Evolutionary conservation across 352 stramenopile species (phyloP).

Genomic region (Globisporangium megalacanthum): DNA sequence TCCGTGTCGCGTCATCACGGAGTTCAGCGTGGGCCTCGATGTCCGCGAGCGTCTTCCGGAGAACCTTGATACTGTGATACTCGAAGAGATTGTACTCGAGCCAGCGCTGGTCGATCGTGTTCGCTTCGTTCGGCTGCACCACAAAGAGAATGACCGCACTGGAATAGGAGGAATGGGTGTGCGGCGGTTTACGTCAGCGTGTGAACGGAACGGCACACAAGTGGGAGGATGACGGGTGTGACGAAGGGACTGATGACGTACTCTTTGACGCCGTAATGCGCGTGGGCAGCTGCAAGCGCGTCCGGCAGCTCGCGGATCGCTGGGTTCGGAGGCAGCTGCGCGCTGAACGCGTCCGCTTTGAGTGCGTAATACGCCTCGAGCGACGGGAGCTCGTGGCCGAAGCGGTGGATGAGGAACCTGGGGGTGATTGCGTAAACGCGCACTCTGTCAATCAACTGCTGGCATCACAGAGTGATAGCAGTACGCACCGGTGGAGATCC

Average conservation of each 20-base stretch:
- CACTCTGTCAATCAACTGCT: too few relatives aligned
- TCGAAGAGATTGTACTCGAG: slow-evolving; percentile 92
- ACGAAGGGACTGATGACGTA: slow-evolving; percentile 23
- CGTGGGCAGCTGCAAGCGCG: slow-evolving; percentile 57
- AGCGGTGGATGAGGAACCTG: slow-evolving; percentile 43
- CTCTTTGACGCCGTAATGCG: slow-evolving; percentile 66
- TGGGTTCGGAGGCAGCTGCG: slow-evolving; percentile 55
- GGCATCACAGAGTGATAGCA: background rate
- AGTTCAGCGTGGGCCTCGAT: slow-evolving; percentile 36
- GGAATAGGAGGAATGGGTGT: background rate
- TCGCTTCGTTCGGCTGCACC: slow-evolving; percentile 85
- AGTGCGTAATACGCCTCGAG: slow-evolving; percentile 54
- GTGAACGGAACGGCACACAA: slow-evolving; percentile 3
- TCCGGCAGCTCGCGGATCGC: slow-evolving; percentile 63
- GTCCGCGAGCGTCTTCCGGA: slow-evolving; percentile 74
- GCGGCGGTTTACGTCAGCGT: slow-evolving; percentile 3
- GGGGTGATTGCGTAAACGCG: too few relatives aligned
- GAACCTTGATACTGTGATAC: slow-evolving; percentile 65
- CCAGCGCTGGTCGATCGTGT: slow-evolving; percentile 91
- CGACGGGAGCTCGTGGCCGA: slow-evolving; percentile 39
- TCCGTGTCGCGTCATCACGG: slow-evolving; percentile 29
- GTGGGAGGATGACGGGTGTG: background rate
- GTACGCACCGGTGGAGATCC: slow-evolving; percentile 69
- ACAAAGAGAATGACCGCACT: slow-evolving; percentile 88
- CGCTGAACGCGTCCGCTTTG: slow-evolving; percentile 25